A percentile compares a stretch with the other conserved stretches of the same genome.
phyloP scores from a whole-genome alignment of 352 stramenopile species.

The Globisporangium okanoganense region DNA sequence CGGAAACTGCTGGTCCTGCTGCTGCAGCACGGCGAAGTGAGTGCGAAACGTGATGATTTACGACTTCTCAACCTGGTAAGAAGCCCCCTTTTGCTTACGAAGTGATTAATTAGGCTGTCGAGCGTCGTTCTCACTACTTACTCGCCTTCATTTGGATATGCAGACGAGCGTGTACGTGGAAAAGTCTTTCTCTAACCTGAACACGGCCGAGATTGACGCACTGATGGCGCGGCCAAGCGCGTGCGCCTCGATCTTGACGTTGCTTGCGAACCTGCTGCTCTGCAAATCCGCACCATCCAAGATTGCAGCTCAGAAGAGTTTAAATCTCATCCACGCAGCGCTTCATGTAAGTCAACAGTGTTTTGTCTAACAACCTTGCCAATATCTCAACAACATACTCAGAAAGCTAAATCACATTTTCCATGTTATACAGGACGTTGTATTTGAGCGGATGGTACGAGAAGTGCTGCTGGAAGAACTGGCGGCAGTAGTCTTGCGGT shows the following conservation, averaged over 20 bases:
- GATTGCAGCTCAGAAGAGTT: constrained; percentile 42
- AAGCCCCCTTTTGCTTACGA: neutral
- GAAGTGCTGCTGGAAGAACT: constrained; percentile 3
- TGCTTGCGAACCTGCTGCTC: constrained; percentile 24
- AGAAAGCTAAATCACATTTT: no score
- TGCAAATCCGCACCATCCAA: constrained; percentile 46
- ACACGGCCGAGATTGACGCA: constrained; percentile 21
- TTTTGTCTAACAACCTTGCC: neutral
- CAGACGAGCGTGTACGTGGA: constrained; percentile 60
- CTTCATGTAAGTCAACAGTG: constrained; percentile 24
- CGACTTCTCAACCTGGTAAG: constrained; percentile 50
- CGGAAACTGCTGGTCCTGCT: constrained; percentile 35
- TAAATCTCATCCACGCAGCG: constrained; percentile 29
- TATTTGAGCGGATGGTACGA: constrained; percentile 12
- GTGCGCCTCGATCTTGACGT: constrained; percentile 19
- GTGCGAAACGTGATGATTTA: constrained; percentile 29
- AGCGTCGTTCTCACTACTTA: neutral
- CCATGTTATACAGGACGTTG: neutral
- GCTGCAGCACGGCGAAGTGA: constrained; percentile 25
- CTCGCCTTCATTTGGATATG: neutral
- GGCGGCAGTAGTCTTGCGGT: neutral
- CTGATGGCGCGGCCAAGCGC: constrained; percentile 21
- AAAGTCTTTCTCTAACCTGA: constrained; percentile 50
- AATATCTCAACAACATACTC: no score
- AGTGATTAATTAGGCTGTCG: no score